phyloP scores from a whole-genome alignment of 2,329 filamentous ascomycete species.

The Davidsoniella neocaledoniae region DNA sequence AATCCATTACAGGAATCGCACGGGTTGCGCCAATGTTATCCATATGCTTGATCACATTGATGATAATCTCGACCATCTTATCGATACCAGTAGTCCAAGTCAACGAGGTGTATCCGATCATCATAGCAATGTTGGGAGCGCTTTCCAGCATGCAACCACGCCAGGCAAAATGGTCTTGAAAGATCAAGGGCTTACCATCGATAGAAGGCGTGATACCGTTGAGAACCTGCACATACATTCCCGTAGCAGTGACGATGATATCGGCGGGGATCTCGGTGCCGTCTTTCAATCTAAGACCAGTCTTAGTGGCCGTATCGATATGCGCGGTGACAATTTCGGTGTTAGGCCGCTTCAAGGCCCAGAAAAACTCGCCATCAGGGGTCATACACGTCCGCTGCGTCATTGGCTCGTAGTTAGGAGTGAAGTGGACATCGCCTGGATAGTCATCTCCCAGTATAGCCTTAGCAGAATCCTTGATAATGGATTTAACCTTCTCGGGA shows the following conservation, averaged over 20 bases:
- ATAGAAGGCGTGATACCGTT: constrained; percentile 35
- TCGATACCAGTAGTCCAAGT: constrained; percentile 54
- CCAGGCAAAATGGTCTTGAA: constrained; percentile 41
- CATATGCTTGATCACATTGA: constrained; percentile 35
- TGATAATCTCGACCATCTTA: constrained; percentile 29
- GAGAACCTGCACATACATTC: constrained; percentile 41
- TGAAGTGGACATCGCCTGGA: constrained; percentile 46
- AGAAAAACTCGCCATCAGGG: constrained; percentile 39
- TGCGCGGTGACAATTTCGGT: constrained; percentile 32
- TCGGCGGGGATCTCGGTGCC: constrained; percentile 37
- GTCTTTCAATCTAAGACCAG: constrained; percentile 27
- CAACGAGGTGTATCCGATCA: constrained; percentile 48
- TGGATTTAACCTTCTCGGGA: neutral
- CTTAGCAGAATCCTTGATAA: constrained; percentile 31
- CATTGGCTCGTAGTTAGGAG: constrained; percentile 48
- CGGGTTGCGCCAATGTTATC: constrained; percentile 23
- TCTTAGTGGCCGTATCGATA: constrained; percentile 32
- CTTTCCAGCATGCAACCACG: constrained; percentile 48
- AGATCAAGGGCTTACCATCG: constrained; percentile 33
- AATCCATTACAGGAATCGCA: constrained; percentile 27
- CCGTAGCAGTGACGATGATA: constrained; percentile 54
- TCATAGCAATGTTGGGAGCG: constrained; percentile 43
- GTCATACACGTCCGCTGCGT: constrained; percentile 60
- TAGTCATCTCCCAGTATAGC: constrained; percentile 30
- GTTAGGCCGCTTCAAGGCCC: constrained; percentile 28